phyloP scores from a whole-genome alignment of 768 basidiomycete species.

The Lactifluus subvellereus region DNA sequence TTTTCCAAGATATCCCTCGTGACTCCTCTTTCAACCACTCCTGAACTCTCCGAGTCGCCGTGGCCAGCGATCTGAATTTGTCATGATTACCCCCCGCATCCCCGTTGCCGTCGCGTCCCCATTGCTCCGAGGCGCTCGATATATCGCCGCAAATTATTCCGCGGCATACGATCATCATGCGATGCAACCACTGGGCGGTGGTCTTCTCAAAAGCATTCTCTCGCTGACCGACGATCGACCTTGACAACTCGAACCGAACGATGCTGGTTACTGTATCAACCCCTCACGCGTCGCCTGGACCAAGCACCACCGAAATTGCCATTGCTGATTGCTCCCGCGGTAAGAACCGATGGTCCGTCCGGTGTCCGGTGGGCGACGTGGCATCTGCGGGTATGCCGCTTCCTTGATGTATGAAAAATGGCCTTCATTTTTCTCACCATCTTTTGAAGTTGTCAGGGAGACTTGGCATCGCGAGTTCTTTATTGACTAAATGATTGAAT shows the following conservation, averaged over 20 bases:
- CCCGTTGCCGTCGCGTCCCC: background rate
- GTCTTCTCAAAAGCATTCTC: background rate
- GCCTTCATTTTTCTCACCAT: constrained; percentile 3
- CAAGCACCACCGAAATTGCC: background rate
- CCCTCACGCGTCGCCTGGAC: no score
- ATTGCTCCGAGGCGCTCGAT: constrained; percentile 6
- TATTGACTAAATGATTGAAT: background rate
- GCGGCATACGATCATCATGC: constrained; percentile 8
- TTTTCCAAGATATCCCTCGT: background rate
- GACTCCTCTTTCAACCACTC: background rate
- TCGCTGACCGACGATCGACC: constrained; percentile 15
- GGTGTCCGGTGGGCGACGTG: background rate
- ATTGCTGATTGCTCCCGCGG: background rate
- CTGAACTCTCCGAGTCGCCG: no score
- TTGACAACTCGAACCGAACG: no score
- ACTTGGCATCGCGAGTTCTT: constrained; percentile 8
- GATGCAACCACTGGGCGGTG: background rate
- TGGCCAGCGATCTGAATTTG: no score
- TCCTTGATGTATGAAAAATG: background rate
- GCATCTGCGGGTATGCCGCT: background rate
- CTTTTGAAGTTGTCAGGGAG: constrained; percentile 12
- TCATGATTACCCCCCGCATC: no score
- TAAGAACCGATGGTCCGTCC: background rate
- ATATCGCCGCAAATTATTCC: constrained; percentile 12
- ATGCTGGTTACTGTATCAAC: background rate